Percentiles rank a stretch among this genome's conserved stretches.
Evolutionary conservation across 306 rosid genomes (phyloP).

Genomic region (Trichosanthes cucumerina): DNA sequence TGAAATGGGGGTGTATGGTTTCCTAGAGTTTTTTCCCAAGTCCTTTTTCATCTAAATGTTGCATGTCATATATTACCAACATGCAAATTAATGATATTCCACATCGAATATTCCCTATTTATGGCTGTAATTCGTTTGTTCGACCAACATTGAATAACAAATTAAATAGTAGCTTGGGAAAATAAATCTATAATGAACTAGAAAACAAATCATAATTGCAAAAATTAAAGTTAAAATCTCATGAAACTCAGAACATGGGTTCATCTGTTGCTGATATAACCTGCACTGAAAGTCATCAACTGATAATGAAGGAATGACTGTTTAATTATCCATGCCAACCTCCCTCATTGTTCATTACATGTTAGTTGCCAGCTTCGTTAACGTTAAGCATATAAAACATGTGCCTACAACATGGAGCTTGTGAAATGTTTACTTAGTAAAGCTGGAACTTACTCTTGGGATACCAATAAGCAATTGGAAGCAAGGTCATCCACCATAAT

Average conservation of each 20-base stretch:
- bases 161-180: neutral
- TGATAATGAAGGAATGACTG: neutral
- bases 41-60: neutral
- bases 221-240: neutral
- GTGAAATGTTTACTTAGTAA: neutral
- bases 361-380: neutral
- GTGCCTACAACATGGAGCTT: neutral
- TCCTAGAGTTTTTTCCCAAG: neutral
- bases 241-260: neutral
- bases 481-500: slow-evolving; percentile 21
- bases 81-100: neutral
- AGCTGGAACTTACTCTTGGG: slow-evolving; percentile 34
- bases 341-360: neutral
- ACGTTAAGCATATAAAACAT: neutral
- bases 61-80: neutral
- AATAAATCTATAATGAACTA: neutral
- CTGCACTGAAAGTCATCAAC: neutral
- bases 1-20: no score
- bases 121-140: neutral
- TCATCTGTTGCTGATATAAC: neutral
- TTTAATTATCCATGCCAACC: neutral
- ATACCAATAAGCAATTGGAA: slow-evolving; percentile 39
- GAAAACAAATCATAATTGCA: neutral
- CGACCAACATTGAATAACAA: neutral
- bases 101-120: neutral